phyloP scores from a whole-genome alignment of 2,329 filamentous ascomycete species.

The Aspergillus amoenus region DNA sequence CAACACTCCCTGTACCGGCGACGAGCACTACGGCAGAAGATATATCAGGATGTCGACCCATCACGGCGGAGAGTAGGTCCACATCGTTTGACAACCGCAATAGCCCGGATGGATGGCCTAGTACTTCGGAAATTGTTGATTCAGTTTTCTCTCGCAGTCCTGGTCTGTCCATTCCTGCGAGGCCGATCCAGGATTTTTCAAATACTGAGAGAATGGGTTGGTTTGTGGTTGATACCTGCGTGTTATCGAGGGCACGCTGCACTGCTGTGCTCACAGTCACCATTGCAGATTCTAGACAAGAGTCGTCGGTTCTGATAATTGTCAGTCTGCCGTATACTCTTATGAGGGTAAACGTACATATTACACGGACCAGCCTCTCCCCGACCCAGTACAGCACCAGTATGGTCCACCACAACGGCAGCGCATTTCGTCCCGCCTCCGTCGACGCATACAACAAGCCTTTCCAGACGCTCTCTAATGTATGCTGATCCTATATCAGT shows the following conservation, averaged over 20 bases:
- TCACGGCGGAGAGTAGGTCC: constrained; percentile 36
- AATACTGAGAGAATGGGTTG: not conserved
- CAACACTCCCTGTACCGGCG: constrained; percentile 46
- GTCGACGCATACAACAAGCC: constrained; percentile 40
- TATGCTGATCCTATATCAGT: not conserved
- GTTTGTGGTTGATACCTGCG: not conserved
- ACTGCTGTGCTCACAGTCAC: constrained; percentile 24
- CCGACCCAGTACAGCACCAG: constrained; percentile 22
- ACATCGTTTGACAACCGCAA: constrained; percentile 43
- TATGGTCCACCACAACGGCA: constrained; percentile 32
- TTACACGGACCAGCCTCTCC: constrained; percentile 42
- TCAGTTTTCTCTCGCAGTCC: constrained; percentile 20
- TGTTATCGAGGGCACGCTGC: constrained; percentile 15
- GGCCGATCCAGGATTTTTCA: constrained; percentile 37
- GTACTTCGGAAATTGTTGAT: constrained; percentile 22
- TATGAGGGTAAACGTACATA: constrained; percentile 28
- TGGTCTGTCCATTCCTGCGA: constrained; percentile 43
- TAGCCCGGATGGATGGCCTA: constrained; percentile 17
- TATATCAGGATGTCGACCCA: constrained; percentile 14
- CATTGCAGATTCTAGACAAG: constrained; percentile 24
- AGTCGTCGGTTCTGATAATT: constrained; percentile 18
- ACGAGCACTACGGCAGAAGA: constrained; percentile 38
- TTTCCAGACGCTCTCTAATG: not conserved
- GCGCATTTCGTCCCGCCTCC: constrained; percentile 46
- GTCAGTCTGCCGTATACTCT: not conserved